Conservation (phyloP, 202 grass and related monocot species). For the Panicum hallii region DNA sequence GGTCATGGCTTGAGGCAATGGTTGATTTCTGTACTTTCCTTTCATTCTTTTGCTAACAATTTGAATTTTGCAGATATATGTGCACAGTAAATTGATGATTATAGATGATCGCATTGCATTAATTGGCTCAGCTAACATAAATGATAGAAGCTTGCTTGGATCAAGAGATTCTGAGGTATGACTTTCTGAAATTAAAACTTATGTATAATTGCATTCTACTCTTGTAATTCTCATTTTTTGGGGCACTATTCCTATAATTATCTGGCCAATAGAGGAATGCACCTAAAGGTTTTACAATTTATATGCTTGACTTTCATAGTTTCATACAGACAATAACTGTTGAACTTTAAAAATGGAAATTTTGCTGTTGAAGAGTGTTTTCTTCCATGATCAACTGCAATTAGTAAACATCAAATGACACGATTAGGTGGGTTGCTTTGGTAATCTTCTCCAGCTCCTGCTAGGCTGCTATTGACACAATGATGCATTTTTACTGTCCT, state of each 20-base stretch:
- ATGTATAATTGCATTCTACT: constrained; percentile 7
- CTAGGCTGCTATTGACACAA: constrained; percentile 22
- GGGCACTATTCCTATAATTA: not conserved
- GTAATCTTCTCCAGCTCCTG: constrained; percentile 8
- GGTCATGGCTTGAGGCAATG: constrained; percentile 28
- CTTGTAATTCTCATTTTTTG: not conserved
- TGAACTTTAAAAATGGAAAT: not conserved
- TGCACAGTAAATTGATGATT: constrained; percentile 94
- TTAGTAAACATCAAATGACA: constrained; percentile 14
- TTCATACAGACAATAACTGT: constrained; percentile 4
- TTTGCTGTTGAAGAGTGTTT: not conserved
- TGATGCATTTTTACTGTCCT: not conserved
- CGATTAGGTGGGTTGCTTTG: not conserved
- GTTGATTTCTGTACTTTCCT: constrained; percentile 2
- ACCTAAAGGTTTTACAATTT: not conserved
- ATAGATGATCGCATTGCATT: constrained; percentile 81
- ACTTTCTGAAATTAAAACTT: constrained; percentile 21
- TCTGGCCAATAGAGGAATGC: constrained; percentile 19
- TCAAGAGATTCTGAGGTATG: constrained; percentile 97
- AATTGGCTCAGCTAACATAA: constrained; percentile 98
- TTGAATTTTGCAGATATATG: constrained; percentile 67
- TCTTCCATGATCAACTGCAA: constrained; percentile 7
- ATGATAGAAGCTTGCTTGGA: constrained; percentile 98
- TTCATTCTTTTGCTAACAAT: constrained; percentile 28
- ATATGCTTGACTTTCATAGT: not conserved